Conservation (phyloP, 2,329 filamentous ascomycete genomes). For the Phoma sp. region DNA sequence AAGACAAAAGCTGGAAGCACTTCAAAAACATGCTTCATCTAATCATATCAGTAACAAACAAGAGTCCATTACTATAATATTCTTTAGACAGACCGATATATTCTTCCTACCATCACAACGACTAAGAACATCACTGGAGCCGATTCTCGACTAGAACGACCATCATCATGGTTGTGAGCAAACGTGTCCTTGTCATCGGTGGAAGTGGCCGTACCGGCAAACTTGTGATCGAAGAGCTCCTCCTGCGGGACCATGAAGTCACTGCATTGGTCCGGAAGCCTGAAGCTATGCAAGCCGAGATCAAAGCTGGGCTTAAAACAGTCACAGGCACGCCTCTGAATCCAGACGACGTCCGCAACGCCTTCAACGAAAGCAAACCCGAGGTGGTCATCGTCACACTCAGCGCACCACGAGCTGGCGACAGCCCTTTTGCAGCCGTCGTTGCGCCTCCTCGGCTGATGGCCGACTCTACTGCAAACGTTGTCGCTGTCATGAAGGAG, state of each 20-base stretch:
- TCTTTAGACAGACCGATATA: not conserved
- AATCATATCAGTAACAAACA: not conserved
- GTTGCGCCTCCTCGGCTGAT: slow-evolving; percentile 56
- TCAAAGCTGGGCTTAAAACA: slow-evolving; percentile 45
- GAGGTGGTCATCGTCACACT: slow-evolving; percentile 58
- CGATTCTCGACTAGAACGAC: no score
- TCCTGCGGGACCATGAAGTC: slow-evolving; percentile 51
- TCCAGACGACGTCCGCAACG: slow-evolving; percentile 46
- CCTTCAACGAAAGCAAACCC: slow-evolving; percentile 35
- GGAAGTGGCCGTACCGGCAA: slow-evolving; percentile 57
- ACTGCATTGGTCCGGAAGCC: slow-evolving; percentile 56
- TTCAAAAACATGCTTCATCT: not conserved
- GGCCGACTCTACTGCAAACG: slow-evolving; percentile 51
- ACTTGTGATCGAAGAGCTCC: slow-evolving; percentile 51
- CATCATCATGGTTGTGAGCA: slow-evolving; percentile 4
- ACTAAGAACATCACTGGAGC: no score
- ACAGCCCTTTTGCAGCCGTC: slow-evolving; percentile 57
- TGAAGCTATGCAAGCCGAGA: slow-evolving; percentile 33
- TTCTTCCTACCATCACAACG: no score
- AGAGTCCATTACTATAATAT: not conserved
- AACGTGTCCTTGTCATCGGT: slow-evolving; percentile 57
- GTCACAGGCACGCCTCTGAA: slow-evolving; percentile 49
- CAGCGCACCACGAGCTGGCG: slow-evolving; percentile 53
- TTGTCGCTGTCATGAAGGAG: slow-evolving; percentile 49
- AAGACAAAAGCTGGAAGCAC: not conserved